Evolutionary conservation across 192 early-diverging fungal species (phyloP).

Genomic region (Rhizophagus sp.): DNA sequence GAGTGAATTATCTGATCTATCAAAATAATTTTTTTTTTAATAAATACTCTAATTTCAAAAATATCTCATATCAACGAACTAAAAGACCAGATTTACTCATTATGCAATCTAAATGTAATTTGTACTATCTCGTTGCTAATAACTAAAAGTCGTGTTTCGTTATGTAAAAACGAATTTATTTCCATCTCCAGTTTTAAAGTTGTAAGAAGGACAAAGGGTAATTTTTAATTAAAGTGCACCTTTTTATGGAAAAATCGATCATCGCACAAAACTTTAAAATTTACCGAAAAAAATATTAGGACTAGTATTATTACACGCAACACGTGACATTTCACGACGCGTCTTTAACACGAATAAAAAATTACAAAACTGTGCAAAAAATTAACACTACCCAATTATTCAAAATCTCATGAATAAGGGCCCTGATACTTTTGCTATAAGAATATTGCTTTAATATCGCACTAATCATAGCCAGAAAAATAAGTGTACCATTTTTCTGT

Average conservation of each 20-base stretch:
- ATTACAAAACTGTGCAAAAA: neutral
- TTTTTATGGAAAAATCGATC: too few species aligned
- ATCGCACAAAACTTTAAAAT: neutral
- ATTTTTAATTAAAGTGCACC: too few species aligned
- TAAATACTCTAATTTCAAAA: neutral
- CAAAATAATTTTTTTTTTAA: neutral
- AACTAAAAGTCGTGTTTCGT: neutral
- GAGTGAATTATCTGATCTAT: neutral
- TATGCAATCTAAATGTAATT: neutral
- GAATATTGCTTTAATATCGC: constrained; percentile 1
- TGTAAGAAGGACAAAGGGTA: neutral
- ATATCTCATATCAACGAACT: neutral
- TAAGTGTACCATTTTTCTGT: neutral
- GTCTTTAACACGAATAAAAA: neutral
- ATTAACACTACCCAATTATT: neutral
- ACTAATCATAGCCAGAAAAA: neutral
- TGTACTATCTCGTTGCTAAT: neutral
- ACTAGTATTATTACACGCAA: too few species aligned
- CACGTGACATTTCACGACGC: neutral
- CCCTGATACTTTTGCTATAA: constrained; percentile 4
- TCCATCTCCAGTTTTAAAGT: neutral
- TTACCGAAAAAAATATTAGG: neutral
- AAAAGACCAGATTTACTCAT: neutral
- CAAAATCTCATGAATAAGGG: neutral
- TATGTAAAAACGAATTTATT: neutral